A percentile compares a stretch with the other conserved stretches of the same genome.
Conservation (phyloP, 495 filamentous ascomycete genomes). For the Penicillium mononematosum region DNA sequence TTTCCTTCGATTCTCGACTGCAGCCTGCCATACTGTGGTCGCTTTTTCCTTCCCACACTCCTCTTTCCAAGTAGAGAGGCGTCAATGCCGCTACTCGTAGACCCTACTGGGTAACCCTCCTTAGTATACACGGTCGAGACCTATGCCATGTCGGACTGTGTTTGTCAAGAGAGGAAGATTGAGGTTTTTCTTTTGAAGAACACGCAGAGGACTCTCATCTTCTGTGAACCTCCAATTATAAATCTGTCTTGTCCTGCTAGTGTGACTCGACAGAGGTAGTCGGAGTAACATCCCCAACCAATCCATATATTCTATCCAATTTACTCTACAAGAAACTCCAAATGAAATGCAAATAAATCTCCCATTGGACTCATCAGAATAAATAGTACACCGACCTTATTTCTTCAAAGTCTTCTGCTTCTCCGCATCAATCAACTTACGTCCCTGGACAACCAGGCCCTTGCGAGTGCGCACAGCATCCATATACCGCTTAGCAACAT, state of each 20-base stretch:
- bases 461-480: slow-evolving; percentile 81
- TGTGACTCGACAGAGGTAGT: slow-evolving; percentile 23
- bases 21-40: neutral
- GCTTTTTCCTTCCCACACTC: too few species aligned
- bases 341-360: slow-evolving; percentile 12
- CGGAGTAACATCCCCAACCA: slow-evolving; percentile 27
- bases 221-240: slow-evolving; percentile 26
- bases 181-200: slow-evolving; percentile 24
- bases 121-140: slow-evolving; percentile 53
- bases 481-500: slow-evolving; percentile 94
- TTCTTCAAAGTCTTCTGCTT: slow-evolving; percentile 99
- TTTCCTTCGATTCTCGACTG: neutral
- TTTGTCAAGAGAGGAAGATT: slow-evolving; percentile 54
- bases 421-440: slow-evolving; percentile 86
- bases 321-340: neutral
- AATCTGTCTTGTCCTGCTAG: slow-evolving; percentile 22
- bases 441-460: slow-evolving; percentile 78
- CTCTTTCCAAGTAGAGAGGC: neutral
- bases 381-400: slow-evolving; percentile 38
- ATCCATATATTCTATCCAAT: neutral
- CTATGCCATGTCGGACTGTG: slow-evolving; percentile 48
- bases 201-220: slow-evolving; percentile 32
- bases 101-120: slow-evolving; percentile 31
- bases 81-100: neutral
- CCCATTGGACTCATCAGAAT: neutral